phyloP scores from a whole-genome alignment of 495 filamentous ascomycete species.

The Penicillium longicatenatum region DNA sequence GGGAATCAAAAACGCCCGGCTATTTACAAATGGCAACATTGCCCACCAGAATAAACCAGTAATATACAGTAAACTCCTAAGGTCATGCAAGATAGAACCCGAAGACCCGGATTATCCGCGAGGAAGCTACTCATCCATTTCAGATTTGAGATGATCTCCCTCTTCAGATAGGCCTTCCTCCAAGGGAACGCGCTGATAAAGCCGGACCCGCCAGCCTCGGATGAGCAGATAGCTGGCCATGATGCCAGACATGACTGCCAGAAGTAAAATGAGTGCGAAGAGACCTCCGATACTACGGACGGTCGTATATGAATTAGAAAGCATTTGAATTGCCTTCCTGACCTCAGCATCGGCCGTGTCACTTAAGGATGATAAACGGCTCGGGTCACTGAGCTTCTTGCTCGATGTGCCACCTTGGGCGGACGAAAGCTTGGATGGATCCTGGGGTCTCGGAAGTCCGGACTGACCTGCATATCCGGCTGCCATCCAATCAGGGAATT shows the following conservation, averaged over 20 bases:
- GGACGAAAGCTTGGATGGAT: slow-evolving; percentile 17
- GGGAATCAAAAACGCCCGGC: background rate
- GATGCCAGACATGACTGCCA: slow-evolving; percentile 23
- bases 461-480: slow-evolving; percentile 17
- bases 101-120: background rate
- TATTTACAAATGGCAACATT: slow-evolving; percentile 5
- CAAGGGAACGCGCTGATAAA: slow-evolving; percentile 24
- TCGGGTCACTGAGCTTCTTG: slow-evolving; percentile 2
- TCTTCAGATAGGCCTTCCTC: slow-evolving; percentile 20
- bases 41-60: background rate
- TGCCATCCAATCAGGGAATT: slow-evolving; percentile 21
- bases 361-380: background rate
- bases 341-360: slow-evolving; percentile 20
- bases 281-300: slow-evolving; percentile 26
- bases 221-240: slow-evolving; percentile 26
- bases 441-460: slow-evolving; percentile 16
- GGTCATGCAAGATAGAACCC: slow-evolving; percentile 10
- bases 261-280: slow-evolving; percentile 26
- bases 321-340: slow-evolving; percentile 22
- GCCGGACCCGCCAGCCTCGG: slow-evolving; percentile 32
- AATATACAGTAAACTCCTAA: slow-evolving; percentile 15
- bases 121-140: slow-evolving; percentile 15
- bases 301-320: slow-evolving; percentile 20
- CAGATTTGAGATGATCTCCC: slow-evolving; percentile 14
- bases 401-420: background rate